A percentile compares a stretch with the other conserved stretches of the same genome.
These are phyloP conservation scores for Colletotrichum coccodes DNA, from an alignment of 2,329 filamentous ascomycete species.

Conservation along the genomic window DNA sequence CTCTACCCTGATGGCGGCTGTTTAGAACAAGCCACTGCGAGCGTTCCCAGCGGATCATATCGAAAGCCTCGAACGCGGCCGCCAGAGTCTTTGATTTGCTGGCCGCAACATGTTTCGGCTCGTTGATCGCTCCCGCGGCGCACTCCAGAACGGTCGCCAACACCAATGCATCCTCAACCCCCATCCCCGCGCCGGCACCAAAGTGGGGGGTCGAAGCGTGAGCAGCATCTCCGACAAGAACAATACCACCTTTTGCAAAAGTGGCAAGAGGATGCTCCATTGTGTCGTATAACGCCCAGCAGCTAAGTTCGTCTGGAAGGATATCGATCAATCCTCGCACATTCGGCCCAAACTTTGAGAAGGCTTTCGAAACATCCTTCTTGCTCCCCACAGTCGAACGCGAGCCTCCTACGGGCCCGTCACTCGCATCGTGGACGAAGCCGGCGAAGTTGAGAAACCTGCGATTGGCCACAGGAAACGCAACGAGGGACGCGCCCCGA, in stretches of 20 bases:
- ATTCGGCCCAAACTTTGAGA: neutral
- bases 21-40: no score
- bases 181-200: constrained; percentile 35
- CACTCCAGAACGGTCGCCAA: constrained; percentile 11
- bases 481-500: constrained; percentile 61
- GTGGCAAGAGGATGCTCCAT: neutral
- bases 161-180: constrained; percentile 35
- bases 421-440: neutral
- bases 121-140: no score
- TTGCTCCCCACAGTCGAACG: neutral
- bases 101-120: no score
- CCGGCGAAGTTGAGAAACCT: neutral
- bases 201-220: constrained; percentile 37
- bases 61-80: no score
- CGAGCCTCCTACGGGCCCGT: neutral
- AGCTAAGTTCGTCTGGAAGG: neutral
- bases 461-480: neutral
- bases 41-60: no score
- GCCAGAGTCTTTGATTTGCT: no score
- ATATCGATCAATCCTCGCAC: neutral
- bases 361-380: neutral
- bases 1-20: no score
- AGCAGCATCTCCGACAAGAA: constrained; percentile 37
- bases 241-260: constrained; percentile 6
- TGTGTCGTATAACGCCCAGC: neutral